Evolutionary conservation across 2,329 filamentous ascomycete species (phyloP), one percentile per base, ranked within the genome.

Genomic region (Exophiala viscosa): DNA sequence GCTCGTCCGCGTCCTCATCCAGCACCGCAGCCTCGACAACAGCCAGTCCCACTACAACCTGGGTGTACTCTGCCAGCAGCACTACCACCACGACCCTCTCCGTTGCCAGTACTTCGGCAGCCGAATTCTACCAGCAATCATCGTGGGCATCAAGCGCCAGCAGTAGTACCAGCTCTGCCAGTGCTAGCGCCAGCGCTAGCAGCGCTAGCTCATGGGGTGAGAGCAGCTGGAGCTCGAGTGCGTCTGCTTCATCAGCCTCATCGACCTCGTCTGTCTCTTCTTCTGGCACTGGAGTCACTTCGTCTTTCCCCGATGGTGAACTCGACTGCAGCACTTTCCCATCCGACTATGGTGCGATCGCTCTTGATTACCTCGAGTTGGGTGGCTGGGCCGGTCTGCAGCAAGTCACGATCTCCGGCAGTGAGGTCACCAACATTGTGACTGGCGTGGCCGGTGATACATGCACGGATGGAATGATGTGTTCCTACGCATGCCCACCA

Each of bases 401-500:
- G 72, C 76, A 77, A 49, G 73, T 75, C 55, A 84, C 75, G 66
- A 72, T 68, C n/a, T 52, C 73, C 23, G 75, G 76, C 42, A 65
- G 75, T 11, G 65, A 79, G 45, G 86, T 95, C 66, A 76, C 73
- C 67, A 79, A 81, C 55, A 89, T 91, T 56, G 76, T 81, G 46
- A 84, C 84, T 36, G 83, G 79, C 20, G 70, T 84, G 42, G 74
- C 74, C 14, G 87, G 85, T 13, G 72, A 81, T 13, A 71, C 70
- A 55, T 92, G 89, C 73, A 69, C 64, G 7, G 64, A 76, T 8
- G 85, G 83, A 44, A 73, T 77, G 53, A 90, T 91, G 78, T 96
- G 92, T 79, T 95, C 91, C 1, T 97, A 97, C 66, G 85, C 89
- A 51, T 99, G 93, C 77, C 87, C 89, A n/a, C 73, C 84, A 23